A percentile compares a stretch with the other conserved stretches of the same genome.
Evolutionary conservation across 345 rosid genomes (phyloP).

Genomic region (Rhodomyrtus tomentosa): DNA sequence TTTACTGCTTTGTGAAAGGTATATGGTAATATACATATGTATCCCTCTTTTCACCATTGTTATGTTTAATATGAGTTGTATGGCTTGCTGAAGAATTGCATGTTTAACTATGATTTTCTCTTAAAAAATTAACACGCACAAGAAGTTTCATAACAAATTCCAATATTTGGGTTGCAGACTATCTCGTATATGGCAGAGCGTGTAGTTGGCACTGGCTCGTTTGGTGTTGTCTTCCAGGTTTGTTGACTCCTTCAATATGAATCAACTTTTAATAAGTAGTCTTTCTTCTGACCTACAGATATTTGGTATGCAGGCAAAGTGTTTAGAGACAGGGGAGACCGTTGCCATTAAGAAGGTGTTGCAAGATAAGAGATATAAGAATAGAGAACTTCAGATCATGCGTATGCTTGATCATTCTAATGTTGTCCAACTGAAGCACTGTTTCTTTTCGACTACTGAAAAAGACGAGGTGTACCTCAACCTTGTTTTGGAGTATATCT

Average conservation of each 20-base stretch:
- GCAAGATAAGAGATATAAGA: constrained; percentile 96
- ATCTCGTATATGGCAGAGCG: constrained; percentile 77
- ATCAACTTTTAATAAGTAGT: not conserved
- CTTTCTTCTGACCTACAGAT: not conserved
- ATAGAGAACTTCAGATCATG: constrained; percentile 97
- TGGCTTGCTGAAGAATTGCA: not conserved
- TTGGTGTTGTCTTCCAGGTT: constrained; percentile 93
- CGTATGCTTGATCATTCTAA: constrained; percentile 79
- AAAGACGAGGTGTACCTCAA: constrained; percentile 89
- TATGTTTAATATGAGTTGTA: not conserved
- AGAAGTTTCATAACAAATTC: not conserved
- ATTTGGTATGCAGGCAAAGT: constrained; percentile 49
- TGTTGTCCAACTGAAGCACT: constrained; percentile 72
- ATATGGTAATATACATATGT: not conserved
- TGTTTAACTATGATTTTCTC: not conserved
- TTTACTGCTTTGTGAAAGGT: not conserved
- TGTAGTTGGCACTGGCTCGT: constrained; percentile 81
- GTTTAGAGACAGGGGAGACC: constrained; percentile 69
- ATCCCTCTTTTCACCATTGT: not conserved
- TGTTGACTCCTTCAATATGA: not conserved
- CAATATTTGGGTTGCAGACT: constrained; percentile 28
- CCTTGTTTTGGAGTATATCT: constrained; percentile 83
- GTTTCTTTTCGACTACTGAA: constrained; percentile 85
- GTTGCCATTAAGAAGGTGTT: constrained; percentile 93
- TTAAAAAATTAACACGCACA: not conserved